Evolutionary conservation across 768 basidiomycete species (phyloP).

Genomic region (Kwoniella botswanensis): DNA sequence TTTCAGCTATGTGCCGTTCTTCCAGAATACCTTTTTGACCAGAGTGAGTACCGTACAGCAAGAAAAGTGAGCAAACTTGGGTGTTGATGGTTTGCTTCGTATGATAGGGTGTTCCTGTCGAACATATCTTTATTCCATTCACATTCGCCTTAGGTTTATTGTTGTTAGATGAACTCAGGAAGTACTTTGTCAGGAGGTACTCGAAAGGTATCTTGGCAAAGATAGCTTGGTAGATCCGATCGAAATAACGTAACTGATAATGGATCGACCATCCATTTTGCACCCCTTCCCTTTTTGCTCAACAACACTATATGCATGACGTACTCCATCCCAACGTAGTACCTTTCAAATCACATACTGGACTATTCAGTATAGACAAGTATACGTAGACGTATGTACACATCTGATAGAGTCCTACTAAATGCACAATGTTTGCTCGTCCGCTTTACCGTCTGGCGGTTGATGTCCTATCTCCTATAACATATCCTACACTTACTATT

Average conservation of each 20-base stretch:
- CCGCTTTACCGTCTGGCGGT: too few relatives aligned
- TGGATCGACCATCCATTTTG: background rate
- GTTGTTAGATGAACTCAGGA: slow-evolving; percentile 57
- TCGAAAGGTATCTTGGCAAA: slow-evolving; percentile 53
- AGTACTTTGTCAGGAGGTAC: slow-evolving; percentile 51
- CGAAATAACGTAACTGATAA: background rate
- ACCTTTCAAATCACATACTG: too few relatives aligned
- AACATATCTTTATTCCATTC: slow-evolving; percentile 65
- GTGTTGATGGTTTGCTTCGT: background rate
- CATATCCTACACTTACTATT: too few relatives aligned
- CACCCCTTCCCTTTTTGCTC: background rate
- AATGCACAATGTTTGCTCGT: too few relatives aligned
- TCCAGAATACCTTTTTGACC: slow-evolving; percentile 65
- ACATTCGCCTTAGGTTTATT: slow-evolving; percentile 59
- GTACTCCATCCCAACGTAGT: too few relatives aligned
- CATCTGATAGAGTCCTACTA: too few relatives aligned
- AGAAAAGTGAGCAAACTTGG: background rate
- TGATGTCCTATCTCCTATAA: too few relatives aligned
- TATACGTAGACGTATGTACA: too few relatives aligned
- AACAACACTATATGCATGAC: too few relatives aligned
- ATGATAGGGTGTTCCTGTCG: slow-evolving; percentile 51
- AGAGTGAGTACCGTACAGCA: slow-evolving; percentile 57
- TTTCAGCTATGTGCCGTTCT: slow-evolving; percentile 59
- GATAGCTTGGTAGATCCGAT: slow-evolving; percentile 54
- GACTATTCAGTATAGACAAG: too few relatives aligned